phyloP scores from a whole-genome alignment of 768 basidiomycete species.

The Termitomyces sp. region DNA sequence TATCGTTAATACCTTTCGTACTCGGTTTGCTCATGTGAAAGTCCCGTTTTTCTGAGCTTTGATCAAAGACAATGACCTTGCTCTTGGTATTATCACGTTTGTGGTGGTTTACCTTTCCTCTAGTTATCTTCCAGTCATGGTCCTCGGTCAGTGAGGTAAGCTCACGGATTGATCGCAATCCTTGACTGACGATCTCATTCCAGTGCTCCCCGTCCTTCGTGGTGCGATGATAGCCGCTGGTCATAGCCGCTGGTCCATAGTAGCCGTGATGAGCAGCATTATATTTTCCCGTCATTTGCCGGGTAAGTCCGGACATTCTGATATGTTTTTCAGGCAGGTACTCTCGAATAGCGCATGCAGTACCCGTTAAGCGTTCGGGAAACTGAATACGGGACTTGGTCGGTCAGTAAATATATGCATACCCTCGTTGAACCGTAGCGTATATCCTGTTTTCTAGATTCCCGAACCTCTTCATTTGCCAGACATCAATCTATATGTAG shows the following conservation, averaged over 20 bases:
- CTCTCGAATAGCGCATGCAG: constrained; percentile 35
- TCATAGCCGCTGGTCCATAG: constrained; percentile 40
- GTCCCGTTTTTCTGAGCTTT: constrained; percentile 36
- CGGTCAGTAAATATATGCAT: constrained; percentile 21
- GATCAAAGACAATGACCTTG: constrained; percentile 33
- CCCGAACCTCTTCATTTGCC: constrained; percentile 19
- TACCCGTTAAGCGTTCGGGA: constrained; percentile 31
- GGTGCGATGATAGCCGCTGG: constrained; percentile 37
- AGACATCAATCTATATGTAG: constrained; percentile 28
- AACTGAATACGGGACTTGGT: constrained; percentile 38
- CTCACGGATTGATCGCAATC: background rate
- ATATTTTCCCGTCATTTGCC: constrained; percentile 45
- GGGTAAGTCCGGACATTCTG: constrained; percentile 21
- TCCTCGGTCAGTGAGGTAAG: constrained; percentile 23
- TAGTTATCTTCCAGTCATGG: constrained; percentile 23
- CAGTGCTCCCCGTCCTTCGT: constrained; percentile 35
- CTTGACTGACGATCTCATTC: background rate
- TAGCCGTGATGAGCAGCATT: constrained; percentile 38
- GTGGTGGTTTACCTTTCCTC: background rate
- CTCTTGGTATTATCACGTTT: constrained; percentile 28
- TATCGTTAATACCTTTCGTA: background rate
- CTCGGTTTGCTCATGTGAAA: background rate
- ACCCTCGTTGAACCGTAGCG: background rate
- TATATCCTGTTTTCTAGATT: constrained; percentile 20
- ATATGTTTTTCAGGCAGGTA: constrained; percentile 10